Conservation (phyloP, 148 eudicot genomes). For the Limonium bicolor region DNA sequence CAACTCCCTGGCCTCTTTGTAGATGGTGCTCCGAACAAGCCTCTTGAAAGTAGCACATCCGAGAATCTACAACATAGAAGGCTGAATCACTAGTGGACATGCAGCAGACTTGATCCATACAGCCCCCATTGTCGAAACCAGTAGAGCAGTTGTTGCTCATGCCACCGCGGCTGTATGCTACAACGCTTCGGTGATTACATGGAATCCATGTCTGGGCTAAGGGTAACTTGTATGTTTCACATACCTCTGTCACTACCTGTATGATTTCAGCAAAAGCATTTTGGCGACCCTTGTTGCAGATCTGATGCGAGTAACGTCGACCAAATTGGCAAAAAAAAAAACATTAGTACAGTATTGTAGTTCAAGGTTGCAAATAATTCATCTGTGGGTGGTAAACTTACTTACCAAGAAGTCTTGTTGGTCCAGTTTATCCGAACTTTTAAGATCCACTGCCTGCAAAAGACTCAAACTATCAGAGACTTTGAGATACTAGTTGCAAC, state of each 20-base stretch:
- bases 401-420: conserved; percentile 66
- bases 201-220: conserved; percentile 99
- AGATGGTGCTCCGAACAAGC: conserved; percentile 96
- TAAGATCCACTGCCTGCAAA: conserved; percentile 79
- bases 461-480: too few relatives aligned
- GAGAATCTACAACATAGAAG: conserved; percentile 80
- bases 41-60: conserved; percentile 87
- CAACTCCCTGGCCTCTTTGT: conserved; percentile 90
- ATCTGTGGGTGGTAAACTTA: not conserved
- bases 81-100: conserved; percentile 94
- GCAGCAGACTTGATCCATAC: conserved; percentile 90
- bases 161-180: conserved; percentile 84
- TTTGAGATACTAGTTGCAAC: too few relatives aligned
- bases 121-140: conserved; percentile 80
- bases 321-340: not conserved
- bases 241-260: conserved; percentile 66
- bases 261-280: conserved; percentile 75
- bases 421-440: conserved; percentile 77
- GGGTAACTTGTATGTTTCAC: conserved; percentile 77
- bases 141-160: conserved; percentile 74
- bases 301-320: conserved; percentile 26
- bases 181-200: conserved; percentile 70
- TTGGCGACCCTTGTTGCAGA: conserved; percentile 85
- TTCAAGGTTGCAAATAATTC: not conserved
- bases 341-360: not conserved